These are phyloP conservation scores for Nitzschia putrida DNA, from an alignment of 108 stramenopile genomes.

Conservation along the genomic window DNA sequence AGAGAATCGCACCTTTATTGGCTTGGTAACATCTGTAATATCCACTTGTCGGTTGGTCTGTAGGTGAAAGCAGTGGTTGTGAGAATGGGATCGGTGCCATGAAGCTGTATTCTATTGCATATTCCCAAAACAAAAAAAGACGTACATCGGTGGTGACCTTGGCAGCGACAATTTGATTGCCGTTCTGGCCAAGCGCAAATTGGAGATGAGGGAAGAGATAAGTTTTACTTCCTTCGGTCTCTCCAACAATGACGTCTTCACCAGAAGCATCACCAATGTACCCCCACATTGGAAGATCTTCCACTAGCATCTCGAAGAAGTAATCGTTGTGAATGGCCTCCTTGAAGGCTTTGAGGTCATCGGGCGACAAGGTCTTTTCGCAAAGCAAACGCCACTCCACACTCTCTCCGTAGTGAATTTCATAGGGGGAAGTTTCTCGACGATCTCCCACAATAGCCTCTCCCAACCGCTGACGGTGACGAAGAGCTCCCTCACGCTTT, in stretches of 20 bases:
- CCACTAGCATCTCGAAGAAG: constrained; percentile 98
- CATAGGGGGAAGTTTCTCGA: constrained; percentile 89
- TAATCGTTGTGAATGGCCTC: constrained; percentile 92
- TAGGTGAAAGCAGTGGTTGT: constrained; percentile 5
- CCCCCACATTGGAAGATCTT: constrained; percentile 98
- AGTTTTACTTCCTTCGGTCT: constrained; percentile 65
- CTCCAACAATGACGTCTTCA: constrained; percentile 80
- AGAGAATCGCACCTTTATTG: constrained; percentile 83
- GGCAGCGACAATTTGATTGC: constrained; percentile 87
- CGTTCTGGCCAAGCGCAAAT: constrained; percentile 89
- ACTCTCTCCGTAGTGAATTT: constrained; percentile 80
- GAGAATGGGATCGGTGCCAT: not conserved
- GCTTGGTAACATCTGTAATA: constrained; percentile 78
- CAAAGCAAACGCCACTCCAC: constrained; percentile 92
- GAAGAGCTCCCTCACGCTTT: constrained; percentile 59
- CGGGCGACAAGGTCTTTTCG: constrained; percentile 54
- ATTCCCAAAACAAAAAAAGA: not conserved
- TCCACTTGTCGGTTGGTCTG: constrained; percentile 81
- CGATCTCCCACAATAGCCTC: constrained; percentile 94
- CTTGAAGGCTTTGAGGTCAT: constrained; percentile 72
- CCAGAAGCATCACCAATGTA: constrained; percentile 86
- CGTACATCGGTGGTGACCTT: constrained; percentile 83
- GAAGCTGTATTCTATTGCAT: too few relatives aligned
- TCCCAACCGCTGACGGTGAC: constrained; percentile 83
- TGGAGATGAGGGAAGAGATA: constrained; percentile 92